A percentile compares a stretch with the other conserved stretches of the same genome.
These are phyloP conservation scores for Serpula lacrymans DNA, from an alignment of 768 basidiomycete genomes.

Conservation along the genomic window DNA sequence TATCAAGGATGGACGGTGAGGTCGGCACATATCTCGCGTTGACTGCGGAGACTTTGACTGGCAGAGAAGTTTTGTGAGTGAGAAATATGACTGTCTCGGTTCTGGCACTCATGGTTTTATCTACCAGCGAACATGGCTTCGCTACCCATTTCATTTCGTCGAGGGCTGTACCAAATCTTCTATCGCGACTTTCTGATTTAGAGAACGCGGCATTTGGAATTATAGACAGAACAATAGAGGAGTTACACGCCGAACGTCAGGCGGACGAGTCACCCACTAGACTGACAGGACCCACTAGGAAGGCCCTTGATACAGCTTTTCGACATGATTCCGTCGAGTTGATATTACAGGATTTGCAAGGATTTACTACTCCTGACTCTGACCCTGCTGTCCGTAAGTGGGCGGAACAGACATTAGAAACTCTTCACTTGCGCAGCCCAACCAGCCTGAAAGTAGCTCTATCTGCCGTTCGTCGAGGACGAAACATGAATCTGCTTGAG, in stretches of 20 bases:
- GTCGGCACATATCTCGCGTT: constrained; percentile 93
- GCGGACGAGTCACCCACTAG: constrained; percentile 50
- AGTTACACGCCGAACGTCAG: constrained; percentile 54
- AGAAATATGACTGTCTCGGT: constrained; percentile 2
- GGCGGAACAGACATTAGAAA: constrained; percentile 67
- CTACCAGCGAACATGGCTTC: constrained; percentile 77
- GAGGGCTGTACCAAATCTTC: constrained; percentile 64
- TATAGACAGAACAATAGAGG: constrained; percentile 70
- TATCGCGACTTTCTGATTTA: constrained; percentile 57
- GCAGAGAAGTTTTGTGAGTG: constrained; percentile 84
- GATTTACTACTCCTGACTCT: constrained; percentile 35
- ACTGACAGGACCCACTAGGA: constrained; percentile 59
- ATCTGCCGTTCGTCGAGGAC: constrained; percentile 71
- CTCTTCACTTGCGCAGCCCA: constrained; percentile 73
- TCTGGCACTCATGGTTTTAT: constrained; percentile 8
- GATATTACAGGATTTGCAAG: constrained; percentile 57
- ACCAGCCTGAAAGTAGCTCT: constrained; percentile 93
- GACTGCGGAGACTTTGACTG: constrained; percentile 68
- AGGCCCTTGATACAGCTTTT: constrained; percentile 83
- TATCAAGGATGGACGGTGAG: constrained; percentile 87
- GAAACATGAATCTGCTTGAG: constrained; percentile 54
- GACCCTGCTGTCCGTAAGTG: constrained; percentile 56
- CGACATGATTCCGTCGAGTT: constrained; percentile 62
- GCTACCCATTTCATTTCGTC: constrained; percentile 93
- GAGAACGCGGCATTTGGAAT: constrained; percentile 36